Base-by-base conservation (phyloP, 805 yeast genomes). In the Clavispora vitiphila region DNA sequence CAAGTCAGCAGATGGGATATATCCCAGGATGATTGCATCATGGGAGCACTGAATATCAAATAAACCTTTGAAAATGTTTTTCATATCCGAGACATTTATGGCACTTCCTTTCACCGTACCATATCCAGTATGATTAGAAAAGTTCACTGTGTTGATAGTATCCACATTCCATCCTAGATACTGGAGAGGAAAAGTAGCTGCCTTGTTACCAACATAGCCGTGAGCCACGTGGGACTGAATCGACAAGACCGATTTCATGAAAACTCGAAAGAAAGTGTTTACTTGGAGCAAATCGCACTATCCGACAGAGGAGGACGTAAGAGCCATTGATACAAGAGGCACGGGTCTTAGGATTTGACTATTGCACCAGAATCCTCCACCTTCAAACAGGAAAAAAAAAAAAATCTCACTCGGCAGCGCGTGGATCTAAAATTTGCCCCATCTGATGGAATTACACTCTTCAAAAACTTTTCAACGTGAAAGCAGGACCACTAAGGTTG, bases 131-230 rank as follows among this genome's bases (percentile, higher is more conserved):
- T 91, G 97, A 54, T 91, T 89, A 1, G 96, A 86, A 53, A 82
- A 81, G 55, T 87, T 86, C 16, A 90, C 95, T 1, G 96, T 87
- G 62, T 91, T 87, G 41, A 93, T 70, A 18, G 80, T 80, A 58
- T 91, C 96, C 8, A 90, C 96, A 57, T 93, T 91, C 96, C 97
- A 91, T 0, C 93, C 95, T 35, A 78, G 71, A 32, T 80, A 68
- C 57, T 91, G 97, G 18, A 91, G 65, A 0, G 98, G 96, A 57
- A 93, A 86, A 2, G 91, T 85, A 1, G 93, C 86, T 0, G 96
- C 96, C 43, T 81, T 77, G 60, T 89, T 89, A 1, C 99, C 99
- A 2, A 93, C 99, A 55, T 87, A 84, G 2, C 99, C 99, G 58
- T 91, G 98, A 2, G 80, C 89, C 1, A 93, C 98, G 61, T 93